Evolutionary conservation across 2,329 filamentous ascomycete species (phyloP).

Genomic region (Colletotrichum brevisporum): DNA sequence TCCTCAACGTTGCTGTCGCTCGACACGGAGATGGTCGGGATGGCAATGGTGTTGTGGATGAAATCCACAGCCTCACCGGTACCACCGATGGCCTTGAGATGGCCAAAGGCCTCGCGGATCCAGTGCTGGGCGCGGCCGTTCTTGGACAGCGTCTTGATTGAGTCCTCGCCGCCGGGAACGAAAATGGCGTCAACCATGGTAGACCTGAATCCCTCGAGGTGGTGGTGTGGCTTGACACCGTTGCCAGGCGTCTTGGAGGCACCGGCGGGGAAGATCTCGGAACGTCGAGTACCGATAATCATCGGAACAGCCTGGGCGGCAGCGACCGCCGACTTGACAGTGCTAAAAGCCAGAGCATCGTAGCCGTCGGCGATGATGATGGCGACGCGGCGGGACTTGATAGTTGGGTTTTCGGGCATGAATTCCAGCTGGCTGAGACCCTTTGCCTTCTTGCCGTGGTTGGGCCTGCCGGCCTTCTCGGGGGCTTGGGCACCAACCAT

Average conservation of each 20-base stretch:
- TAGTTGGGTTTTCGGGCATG: slow-evolving; percentile 73
- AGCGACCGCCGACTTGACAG: slow-evolving; percentile 74
- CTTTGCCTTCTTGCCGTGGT: slow-evolving; percentile 78
- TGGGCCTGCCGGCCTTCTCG: slow-evolving; percentile 64
- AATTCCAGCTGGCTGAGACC: slow-evolving; percentile 79
- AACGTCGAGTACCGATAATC: slow-evolving; percentile 79
- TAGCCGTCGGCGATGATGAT: slow-evolving; percentile 86
- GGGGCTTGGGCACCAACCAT: slow-evolving; percentile 77
- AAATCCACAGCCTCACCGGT: slow-evolving; percentile 80
- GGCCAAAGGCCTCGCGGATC: slow-evolving; percentile 85
- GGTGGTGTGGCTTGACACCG: slow-evolving; percentile 78
- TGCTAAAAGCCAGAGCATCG: slow-evolving; percentile 75
- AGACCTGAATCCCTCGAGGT: slow-evolving; percentile 83
- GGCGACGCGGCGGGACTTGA: slow-evolving; percentile 79
- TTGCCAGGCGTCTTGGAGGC: slow-evolving; percentile 65
- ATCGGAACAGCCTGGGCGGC: slow-evolving; percentile 77
- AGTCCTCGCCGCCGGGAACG: slow-evolving; percentile 78
- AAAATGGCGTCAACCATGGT: slow-evolving; percentile 87
- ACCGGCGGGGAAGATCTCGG: slow-evolving; percentile 73
- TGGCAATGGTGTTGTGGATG: slow-evolving; percentile 63
- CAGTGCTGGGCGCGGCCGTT: slow-evolving; percentile 83
- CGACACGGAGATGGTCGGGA: slow-evolving; percentile 60
- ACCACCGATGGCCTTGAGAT: slow-evolving; percentile 84
- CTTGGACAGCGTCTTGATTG: slow-evolving; percentile 73
- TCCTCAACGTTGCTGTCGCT: slow-evolving; percentile 68